Base-by-base conservation (phyloP, 2,329 filamentous ascomycete genomes). In the Fusarium foetens region DNA sequence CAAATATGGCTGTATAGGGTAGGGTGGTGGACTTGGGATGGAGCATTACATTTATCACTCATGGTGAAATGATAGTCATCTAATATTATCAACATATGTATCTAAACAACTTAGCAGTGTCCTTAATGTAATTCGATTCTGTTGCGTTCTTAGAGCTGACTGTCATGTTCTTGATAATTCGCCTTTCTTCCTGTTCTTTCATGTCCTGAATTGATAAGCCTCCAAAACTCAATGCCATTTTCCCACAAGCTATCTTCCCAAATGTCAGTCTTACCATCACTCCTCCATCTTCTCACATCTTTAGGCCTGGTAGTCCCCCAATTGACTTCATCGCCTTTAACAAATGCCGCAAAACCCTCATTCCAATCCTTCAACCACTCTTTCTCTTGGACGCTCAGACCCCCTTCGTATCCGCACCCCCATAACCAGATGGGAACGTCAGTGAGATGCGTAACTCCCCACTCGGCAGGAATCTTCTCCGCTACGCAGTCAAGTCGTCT, bases 121-220 rank as follows among this genome's bases (percentile, higher is more conserved):
- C 2, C 3, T 29, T 5, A 21, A 46, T 21, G 13, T 29, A 2
- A 1, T 4, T 1, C 11, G 4, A 3, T 11, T 0, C 4, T 8
- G 9, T 13, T 10, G 9, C 5, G 5, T 1, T 21, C 5, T 5
- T 5, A n/a, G 0, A 8, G 19, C 10, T 6, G 5, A 13, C 8
- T 4, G 0, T 8, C 11, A 2, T 21, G 23, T 2, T 14, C 8
- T 27, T 25, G 5, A 5, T 29, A 9, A 6, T 21, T 21, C 27
- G 8, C 5, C 3, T 8, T 7, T 21, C 19, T 1, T 2, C n/a
- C 14, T 12, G 5, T 16, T 0, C 6, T 6, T 17, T 3, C 0
- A 2, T 0, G 1, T 8, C 12, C n/a, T 1, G n/a, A 11, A 6
- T 60, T 54, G 1, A 54, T 19, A 6, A 60, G 27, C 3, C 1